These are phyloP conservation scores for Xylariaceae sp. DNA, from an alignment of 2,329 filamentous ascomycete species.

Conservation along the genomic window DNA sequence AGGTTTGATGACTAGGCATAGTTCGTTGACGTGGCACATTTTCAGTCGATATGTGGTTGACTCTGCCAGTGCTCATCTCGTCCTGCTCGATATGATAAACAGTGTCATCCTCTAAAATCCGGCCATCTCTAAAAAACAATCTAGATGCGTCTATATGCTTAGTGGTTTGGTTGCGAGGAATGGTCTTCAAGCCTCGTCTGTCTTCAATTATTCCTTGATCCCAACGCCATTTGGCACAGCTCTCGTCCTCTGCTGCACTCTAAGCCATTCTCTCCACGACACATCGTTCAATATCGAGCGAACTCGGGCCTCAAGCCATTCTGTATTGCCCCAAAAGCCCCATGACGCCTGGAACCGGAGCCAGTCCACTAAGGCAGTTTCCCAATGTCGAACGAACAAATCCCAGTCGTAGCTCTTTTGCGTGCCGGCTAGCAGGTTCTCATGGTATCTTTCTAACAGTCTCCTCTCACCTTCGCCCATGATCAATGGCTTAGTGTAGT, in stretches of 20 bases:
- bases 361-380: slow-evolving; percentile 66
- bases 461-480: slow-evolving; percentile 39
- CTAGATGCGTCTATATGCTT: no score
- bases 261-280: slow-evolving; percentile 44
- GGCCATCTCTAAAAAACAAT: no score
- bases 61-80: no score
- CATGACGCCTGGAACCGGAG: slow-evolving; percentile 57
- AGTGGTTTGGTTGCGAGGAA: no score
- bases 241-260: slow-evolving; percentile 8
- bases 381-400: slow-evolving; percentile 57
- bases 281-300: slow-evolving; percentile 44
- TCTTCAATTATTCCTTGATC: no score
- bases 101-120: no score
- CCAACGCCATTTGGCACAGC: no score
- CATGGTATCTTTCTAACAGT: slow-evolving; percentile 50
- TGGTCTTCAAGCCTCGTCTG: no score
- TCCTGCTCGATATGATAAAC: no score
- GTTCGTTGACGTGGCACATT: no score
- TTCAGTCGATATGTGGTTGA: no score
- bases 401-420: slow-evolving; percentile 49
- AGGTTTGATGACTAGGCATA: no score
- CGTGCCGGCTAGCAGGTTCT: slow-evolving; percentile 29
- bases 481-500: not conserved
- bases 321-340: slow-evolving; percentile 59
- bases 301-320: slow-evolving; percentile 54